Percentiles rank a stretch among this genome's conserved stretches.
Conservation (phyloP, 163 green algal species). For the Trebouxiophyceae sp. region DNA sequence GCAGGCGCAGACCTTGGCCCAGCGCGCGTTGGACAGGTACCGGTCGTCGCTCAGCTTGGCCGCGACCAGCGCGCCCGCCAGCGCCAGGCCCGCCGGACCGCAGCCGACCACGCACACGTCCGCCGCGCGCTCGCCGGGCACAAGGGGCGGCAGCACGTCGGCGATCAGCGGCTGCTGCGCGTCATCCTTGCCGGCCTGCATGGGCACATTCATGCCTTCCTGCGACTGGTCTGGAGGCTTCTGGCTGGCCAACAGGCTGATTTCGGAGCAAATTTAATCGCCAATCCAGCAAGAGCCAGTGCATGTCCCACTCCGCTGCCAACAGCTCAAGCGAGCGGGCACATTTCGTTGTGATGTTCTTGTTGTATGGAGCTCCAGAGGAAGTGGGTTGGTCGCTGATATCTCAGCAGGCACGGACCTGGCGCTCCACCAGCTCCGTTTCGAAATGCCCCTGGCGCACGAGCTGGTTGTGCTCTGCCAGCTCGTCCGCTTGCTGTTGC, state of each 20-base stretch:
- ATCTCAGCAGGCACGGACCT: slow-evolving; percentile 25
- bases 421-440: slow-evolving; percentile 42
- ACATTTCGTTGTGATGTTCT: neutral
- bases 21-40: slow-evolving; percentile 75
- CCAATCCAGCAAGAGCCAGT: neutral
- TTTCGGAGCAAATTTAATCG: neutral
- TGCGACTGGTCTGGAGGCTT: no score
- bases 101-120: slow-evolving; percentile 82
- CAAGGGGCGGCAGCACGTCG: slow-evolving; percentile 33
- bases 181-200: slow-evolving; percentile 69
- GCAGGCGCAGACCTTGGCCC: slow-evolving; percentile 44
- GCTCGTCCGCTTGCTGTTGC: no score
- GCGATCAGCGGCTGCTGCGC: slow-evolving; percentile 53
- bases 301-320: neutral
- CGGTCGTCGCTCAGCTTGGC: slow-evolving; percentile 75
- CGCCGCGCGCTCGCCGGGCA: slow-evolving; percentile 9
- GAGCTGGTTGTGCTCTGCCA: slow-evolving; percentile 43
- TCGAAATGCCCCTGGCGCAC: slow-evolving; percentile 60
- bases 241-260: no score
- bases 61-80: slow-evolving; percentile 64
- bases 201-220: neutral
- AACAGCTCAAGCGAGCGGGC: neutral
- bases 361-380: neutral
- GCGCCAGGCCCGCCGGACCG: slow-evolving; percentile 80
- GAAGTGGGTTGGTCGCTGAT: neutral